These are phyloP conservation scores for Tuber calosporum DNA, from an alignment of 495 filamentous ascomycete species.

Conservation along the genomic window DNA sequence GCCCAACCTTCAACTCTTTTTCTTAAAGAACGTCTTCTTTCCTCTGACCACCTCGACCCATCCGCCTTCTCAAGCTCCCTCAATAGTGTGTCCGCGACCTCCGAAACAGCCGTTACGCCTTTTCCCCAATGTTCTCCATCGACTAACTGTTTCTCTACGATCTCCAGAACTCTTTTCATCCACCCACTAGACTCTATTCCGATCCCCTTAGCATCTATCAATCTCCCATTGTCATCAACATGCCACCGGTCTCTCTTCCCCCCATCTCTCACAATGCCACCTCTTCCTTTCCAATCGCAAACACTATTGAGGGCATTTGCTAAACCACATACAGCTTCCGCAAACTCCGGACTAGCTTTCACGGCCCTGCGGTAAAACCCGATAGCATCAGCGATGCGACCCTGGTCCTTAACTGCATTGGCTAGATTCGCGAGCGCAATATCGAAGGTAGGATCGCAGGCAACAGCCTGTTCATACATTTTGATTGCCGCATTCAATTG, in stretches of 20 bases:
- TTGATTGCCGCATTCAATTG: constrained; percentile 83
- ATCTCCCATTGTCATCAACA: constrained; percentile 76
- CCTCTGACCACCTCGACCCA: constrained; percentile 42
- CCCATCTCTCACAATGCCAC: constrained; percentile 65
- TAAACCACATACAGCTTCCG: constrained; percentile 92
- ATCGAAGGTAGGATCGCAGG: constrained; percentile 85
- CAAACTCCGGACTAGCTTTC: constrained; percentile 84
- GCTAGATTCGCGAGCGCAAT: constrained; percentile 95
- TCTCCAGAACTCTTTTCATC: constrained; percentile 91
- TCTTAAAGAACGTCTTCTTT: constrained; percentile 44
- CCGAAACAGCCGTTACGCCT: constrained; percentile 56
- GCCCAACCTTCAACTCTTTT: constrained; percentile 60
- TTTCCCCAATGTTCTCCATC: constrained; percentile 86
- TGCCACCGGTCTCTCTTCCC: constrained; percentile 88
- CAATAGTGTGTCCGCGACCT: constrained; percentile 45
- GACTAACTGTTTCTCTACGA: constrained; percentile 80
- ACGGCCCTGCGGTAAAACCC: constrained; percentile 86
- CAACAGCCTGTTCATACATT: constrained; percentile 95
- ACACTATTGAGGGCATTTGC: constrained; percentile 96
- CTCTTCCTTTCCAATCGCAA: constrained; percentile 87
- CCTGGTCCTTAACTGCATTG: constrained; percentile 97
- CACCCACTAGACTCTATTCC: constrained; percentile 62
- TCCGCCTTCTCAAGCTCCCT: constrained; percentile 47
- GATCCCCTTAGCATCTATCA: constrained; percentile 61
- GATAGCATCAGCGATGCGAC: constrained; percentile 85